A percentile compares a stretch with the other conserved stretches of the same genome.
These are phyloP conservation scores for Zygnema cylindricum DNA, from an alignment of 139 green algal genomes.

Conservation along the genomic window DNA sequence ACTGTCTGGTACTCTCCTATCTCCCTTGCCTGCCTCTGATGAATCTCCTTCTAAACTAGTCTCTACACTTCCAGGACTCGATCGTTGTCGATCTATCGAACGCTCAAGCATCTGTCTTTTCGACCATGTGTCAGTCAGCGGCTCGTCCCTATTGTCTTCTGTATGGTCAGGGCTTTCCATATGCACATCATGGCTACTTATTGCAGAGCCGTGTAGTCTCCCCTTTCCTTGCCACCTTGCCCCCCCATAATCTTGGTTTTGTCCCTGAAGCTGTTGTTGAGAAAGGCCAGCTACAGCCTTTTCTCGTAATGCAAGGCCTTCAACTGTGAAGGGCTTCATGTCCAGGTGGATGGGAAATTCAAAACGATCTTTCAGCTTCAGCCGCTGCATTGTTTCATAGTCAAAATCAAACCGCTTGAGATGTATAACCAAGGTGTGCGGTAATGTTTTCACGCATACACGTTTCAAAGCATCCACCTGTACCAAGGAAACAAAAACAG, in stretches of 20 bases:
- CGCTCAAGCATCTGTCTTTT: neutral
- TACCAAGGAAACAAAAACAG: neutral
- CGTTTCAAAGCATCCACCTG: slow-evolving; percentile 60
- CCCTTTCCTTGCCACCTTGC: neutral
- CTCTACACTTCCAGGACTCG: neutral
- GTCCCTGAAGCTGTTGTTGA: neutral
- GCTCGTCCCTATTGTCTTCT: neutral
- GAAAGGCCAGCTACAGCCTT: neutral
- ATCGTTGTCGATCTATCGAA: neutral
- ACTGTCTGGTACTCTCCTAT: neutral
- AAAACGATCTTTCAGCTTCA: slow-evolving; percentile 80
- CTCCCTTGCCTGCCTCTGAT: neutral
- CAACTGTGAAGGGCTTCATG: slow-evolving; percentile 85
- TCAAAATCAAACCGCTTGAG: slow-evolving; percentile 70
- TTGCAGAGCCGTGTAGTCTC: neutral
- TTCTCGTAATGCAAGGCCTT: slow-evolving; percentile 65
- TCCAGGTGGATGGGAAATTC: slow-evolving; percentile 86
- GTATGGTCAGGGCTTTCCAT: neutral
- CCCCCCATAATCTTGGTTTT: neutral
- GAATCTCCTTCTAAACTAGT: neutral
- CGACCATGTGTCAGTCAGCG: neutral
- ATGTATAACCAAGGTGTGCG: slow-evolving; percentile 60
- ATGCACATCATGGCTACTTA: neutral
- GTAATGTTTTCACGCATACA: slow-evolving; percentile 56
- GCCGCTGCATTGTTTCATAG: slow-evolving; percentile 76